Evolutionary conservation across 345 rosid genomes (phyloP).

Genomic region (Streptanthus diversifolius): DNA sequence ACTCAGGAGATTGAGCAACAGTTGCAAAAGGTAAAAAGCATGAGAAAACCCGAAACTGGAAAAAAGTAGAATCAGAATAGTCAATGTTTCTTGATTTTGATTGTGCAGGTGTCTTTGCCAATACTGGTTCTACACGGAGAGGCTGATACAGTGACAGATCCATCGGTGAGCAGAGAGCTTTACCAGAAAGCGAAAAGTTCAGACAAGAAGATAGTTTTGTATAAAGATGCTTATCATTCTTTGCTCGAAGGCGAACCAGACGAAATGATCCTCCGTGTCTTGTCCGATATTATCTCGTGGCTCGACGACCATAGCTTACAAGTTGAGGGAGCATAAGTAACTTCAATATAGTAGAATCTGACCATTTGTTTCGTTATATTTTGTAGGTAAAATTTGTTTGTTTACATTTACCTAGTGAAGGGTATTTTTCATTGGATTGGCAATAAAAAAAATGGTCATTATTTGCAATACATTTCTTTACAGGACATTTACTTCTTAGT

Average conservation of each 20-base stretch:
- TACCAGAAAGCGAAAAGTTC: conserved; percentile 68
- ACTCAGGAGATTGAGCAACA: conserved; percentile 70
- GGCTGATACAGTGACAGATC: conserved; percentile 78
- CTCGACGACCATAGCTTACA: conserved; percentile 51
- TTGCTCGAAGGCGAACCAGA: conserved; percentile 93
- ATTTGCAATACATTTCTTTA: neutral
- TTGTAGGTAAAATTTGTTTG: neutral
- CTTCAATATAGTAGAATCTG: neutral
- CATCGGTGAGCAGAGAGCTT: conserved; percentile 79
- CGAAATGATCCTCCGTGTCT: conserved; percentile 60
- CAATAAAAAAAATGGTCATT: neutral
- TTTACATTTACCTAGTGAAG: neutral
- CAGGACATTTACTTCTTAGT: neutral
- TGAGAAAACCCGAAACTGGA: neutral
- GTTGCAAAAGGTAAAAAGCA: conserved; percentile 48
- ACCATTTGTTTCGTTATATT: neutral
- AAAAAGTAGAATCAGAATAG: neutral
- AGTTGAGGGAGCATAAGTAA: conserved; percentile 4
- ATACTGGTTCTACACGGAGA: conserved; percentile 84
- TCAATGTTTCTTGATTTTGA: neutral
- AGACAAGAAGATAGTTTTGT: conserved; percentile 71
- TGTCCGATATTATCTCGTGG: conserved; percentile 72
- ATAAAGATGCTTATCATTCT: conserved; percentile 64
- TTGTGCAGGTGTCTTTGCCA: conserved; percentile 70
- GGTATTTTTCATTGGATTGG: neutral